These are phyloP conservation scores for Fusarium fracticaudum DNA, from an alignment of 2,329 filamentous ascomycete genomes.

Conservation along the genomic window DNA sequence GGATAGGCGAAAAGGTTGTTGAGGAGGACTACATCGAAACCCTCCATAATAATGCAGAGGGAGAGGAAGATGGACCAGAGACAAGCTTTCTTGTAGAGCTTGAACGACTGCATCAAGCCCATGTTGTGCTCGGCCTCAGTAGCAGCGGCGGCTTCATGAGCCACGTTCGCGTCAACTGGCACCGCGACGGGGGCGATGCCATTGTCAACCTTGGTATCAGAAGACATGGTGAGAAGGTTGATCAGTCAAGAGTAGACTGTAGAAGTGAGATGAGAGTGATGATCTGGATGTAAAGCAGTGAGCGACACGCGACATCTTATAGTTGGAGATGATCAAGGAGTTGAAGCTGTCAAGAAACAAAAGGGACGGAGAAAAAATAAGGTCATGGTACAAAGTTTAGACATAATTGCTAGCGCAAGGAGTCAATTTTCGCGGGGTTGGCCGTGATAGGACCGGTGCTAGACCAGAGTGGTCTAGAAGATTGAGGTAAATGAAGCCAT, in stretches of 20 bases:
- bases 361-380: background rate
- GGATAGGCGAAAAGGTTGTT: conserved; percentile 54
- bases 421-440: background rate
- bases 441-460: conserved; percentile 14
- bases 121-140: conserved; percentile 49
- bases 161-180: conserved; percentile 24
- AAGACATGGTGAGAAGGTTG: conserved; percentile 19
- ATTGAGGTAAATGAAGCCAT: background rate
- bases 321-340: background rate
- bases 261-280: background rate
- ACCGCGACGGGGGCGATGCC: conserved; percentile 16
- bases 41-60: conserved; percentile 52
- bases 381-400: background rate
- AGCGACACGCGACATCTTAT: conserved; percentile 16
- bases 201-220: conserved; percentile 9
- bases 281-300: background rate
- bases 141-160: conserved; percentile 41
- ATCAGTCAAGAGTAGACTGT: background rate
- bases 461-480: background rate
- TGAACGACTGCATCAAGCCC: conserved; percentile 48
- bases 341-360: conserved; percentile 8
- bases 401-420: background rate
- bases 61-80: conserved; percentile 52
- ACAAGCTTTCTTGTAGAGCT: conserved; percentile 51
- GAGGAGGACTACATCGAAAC: conserved; percentile 54